Base-by-base conservation (phyloP, 805 yeast genomes). In the Zygoascus ofunaensis region DNA sequence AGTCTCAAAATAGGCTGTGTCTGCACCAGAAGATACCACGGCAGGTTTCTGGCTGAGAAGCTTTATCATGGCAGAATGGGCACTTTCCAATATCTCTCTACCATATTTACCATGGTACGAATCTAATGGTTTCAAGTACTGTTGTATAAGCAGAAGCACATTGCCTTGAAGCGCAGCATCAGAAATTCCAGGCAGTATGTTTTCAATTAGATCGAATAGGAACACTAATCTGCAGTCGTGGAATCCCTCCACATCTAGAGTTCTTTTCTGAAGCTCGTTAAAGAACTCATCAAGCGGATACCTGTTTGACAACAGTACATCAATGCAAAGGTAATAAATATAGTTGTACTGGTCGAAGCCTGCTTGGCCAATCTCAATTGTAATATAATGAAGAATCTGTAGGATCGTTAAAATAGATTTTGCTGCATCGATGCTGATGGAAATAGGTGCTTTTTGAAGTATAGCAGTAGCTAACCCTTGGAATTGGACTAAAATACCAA, bases 61-160 rank as follows among this genome's bases (percentile, higher is more conserved):
- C 49, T 65, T 63, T 3, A 76, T 55, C 55, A 71, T 62, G 0
- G 80, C 81, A 0, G 87, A 77, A 56, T 82, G 90, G 1, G 79
- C 68, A 0, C 80, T 74, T 55, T 82, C 90, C 8, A 79, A 59
- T 4, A 77, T 51, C 2, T 39, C 22, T 12, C n/a, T 17, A 54
- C 47, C 8, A 42, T 37, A 10, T 56, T 51, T 32, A 2, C 15
- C 22, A 3, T 4, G 5, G 17, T 37, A 26, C 7, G 30, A 18
- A 15, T 28, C 24, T 10, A 15, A 17, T 5, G 57, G 57, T 5
- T 33, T 42, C 52, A 55, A 30, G 43, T 50, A 39, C 28, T 45
- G 18, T 17, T 46, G 38, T 2, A 61, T 55, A 28, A 63, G 49
- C 5, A 66, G 68, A 12, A 56, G 45, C 32, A 65, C 54, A 14